Conservation (phyloP, 106 monocot species). For the Chionographis japonica region DNA sequence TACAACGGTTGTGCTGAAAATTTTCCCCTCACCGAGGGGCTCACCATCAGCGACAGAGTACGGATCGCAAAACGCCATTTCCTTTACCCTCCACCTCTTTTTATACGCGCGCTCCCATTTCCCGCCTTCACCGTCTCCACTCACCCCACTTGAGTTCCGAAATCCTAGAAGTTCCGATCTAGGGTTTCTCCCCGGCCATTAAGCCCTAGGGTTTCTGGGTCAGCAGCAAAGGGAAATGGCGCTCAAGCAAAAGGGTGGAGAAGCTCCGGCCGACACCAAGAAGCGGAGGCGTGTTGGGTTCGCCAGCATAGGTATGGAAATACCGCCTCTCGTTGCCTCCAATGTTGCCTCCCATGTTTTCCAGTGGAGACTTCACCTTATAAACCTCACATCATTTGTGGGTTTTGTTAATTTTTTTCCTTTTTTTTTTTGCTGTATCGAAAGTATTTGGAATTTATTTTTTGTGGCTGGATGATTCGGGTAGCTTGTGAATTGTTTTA, state of each 20-base stretch:
- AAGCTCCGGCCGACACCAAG: conserved; percentile 18
- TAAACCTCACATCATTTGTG: too few relatives aligned
- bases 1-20: too few relatives aligned
- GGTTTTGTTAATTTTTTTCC: too few relatives aligned
- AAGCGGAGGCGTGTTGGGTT: conserved; percentile 44
- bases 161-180: background rate
- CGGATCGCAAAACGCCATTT: too few relatives aligned
- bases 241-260: conserved; percentile 35
- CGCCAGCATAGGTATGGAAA: conserved; percentile 15
- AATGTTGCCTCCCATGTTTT: too few relatives aligned
- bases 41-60: too few relatives aligned
- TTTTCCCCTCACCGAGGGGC: too few relatives aligned
- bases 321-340: background rate
- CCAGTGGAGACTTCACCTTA: too few relatives aligned
- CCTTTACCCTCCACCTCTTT: background rate
- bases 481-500: too few relatives aligned
- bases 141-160: background rate
- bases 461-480: too few relatives aligned
- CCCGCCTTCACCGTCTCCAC: background rate
- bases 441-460: too few relatives aligned
- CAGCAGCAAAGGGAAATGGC: conserved; percentile 11
- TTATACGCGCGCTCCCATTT: background rate
- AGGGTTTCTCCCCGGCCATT: background rate
- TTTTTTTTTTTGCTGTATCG: too few relatives aligned
- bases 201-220: background rate